Percentiles rank a stretch among this genome's conserved stretches.
Evolutionary conservation across 2,329 filamentous ascomycete species (phyloP).

Genomic region (Apiospora hydei): DNA sequence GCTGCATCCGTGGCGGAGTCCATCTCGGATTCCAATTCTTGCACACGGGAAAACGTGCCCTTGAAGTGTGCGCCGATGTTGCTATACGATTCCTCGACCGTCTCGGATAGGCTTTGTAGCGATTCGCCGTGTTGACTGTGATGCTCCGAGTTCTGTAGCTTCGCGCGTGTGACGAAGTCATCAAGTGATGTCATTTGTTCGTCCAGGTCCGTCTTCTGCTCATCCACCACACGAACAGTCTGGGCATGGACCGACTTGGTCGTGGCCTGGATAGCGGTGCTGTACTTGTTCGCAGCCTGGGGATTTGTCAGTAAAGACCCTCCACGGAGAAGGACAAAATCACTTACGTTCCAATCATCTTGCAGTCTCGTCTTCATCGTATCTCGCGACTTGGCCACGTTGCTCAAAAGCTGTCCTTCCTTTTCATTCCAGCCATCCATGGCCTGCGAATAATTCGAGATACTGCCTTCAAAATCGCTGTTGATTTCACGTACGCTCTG

Average conservation of each 20-base stretch:
- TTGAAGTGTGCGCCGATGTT: slow-evolving; percentile 75
- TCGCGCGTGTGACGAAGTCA: slow-evolving; percentile 85
- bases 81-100: slow-evolving; percentile 76
- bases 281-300: slow-evolving; percentile 77
- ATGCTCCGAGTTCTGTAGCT: slow-evolving; percentile 80
- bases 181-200: slow-evolving; percentile 90
- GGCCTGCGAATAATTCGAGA: slow-evolving; percentile 70
- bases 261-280: slow-evolving; percentile 81
- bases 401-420: slow-evolving; percentile 73
- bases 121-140: slow-evolving; percentile 74
- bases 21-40: slow-evolving; percentile 73
- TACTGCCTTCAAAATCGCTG: slow-evolving; percentile 68
- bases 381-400: slow-evolving; percentile 77
- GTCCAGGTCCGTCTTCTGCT: slow-evolving; percentile 86
- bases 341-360: slow-evolving; percentile 80
- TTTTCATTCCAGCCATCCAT: slow-evolving; percentile 79
- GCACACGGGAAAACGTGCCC: slow-evolving; percentile 71
- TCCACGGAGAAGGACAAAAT: slow-evolving; percentile 49
- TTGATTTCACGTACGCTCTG: slow-evolving; percentile 71
- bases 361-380: slow-evolving; percentile 82
- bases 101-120: slow-evolving; percentile 69
- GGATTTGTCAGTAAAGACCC: slow-evolving; percentile 34
- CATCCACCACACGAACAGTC: slow-evolving; percentile 87
- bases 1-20: slow-evolving; percentile 65
- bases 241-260: slow-evolving; percentile 90